Conservation (phyloP, 305 asterid genomes). For the Striga hermonthica region DNA sequence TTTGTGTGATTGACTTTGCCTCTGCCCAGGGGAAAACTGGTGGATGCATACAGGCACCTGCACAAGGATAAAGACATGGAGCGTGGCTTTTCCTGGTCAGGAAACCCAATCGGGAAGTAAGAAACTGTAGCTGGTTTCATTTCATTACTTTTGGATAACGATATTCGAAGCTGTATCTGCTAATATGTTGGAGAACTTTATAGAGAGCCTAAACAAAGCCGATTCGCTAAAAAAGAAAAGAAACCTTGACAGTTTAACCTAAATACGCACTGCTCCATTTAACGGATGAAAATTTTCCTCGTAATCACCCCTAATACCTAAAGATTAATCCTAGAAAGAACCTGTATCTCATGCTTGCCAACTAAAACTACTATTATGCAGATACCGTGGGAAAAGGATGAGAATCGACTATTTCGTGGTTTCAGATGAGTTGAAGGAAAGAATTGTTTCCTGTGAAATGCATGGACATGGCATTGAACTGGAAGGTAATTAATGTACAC, state of each 20-base stretch:
- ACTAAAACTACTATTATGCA: conserved; percentile 34
- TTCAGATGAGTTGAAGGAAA: conserved; percentile 63
- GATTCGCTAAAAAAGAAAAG: neutral
- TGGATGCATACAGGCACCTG: conserved; percentile 78
- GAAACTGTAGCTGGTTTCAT: conserved; percentile 29
- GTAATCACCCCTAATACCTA: neutral
- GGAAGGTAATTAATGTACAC: conserved; percentile 57
- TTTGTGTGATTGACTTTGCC: conserved; percentile 8
- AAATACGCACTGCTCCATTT: too few species aligned
- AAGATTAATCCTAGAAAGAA: conserved; percentile 17
- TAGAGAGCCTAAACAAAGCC: neutral
- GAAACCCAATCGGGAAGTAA: conserved; percentile 90
- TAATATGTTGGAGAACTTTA: neutral
- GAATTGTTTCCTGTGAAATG: conserved; percentile 68
- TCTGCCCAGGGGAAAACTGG: conserved; percentile 60
- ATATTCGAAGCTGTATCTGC: neutral
- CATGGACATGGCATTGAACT: conserved; percentile 82
- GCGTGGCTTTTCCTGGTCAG: conserved; percentile 94
- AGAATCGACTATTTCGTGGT: conserved; percentile 86
- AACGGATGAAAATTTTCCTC: too few species aligned
- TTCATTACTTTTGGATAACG: conserved; percentile 3
- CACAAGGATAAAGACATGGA: conserved; percentile 82
- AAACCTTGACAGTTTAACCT: too few species aligned
- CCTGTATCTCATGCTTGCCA: conserved; percentile 12
- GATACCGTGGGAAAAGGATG: conserved; percentile 98